phyloP scores from a whole-genome alignment of 805 yeast species.

The Kuraishia borneana region DNA sequence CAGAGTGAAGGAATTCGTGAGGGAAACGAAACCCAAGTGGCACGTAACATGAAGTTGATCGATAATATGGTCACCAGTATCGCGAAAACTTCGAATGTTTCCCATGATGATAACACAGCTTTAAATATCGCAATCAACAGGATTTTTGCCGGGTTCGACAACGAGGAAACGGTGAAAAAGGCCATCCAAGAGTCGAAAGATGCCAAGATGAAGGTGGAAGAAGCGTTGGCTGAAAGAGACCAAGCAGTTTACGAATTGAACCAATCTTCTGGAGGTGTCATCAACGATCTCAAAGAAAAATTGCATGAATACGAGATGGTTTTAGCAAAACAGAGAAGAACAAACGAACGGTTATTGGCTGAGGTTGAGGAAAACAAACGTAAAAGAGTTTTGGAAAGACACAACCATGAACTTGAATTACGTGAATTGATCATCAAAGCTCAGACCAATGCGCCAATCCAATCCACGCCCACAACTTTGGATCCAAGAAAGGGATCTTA shows the following conservation, averaged over 20 bases:
- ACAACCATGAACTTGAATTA: conserved; percentile 67
- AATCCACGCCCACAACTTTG: background rate
- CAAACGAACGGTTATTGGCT: conserved; percentile 45
- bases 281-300: conserved; percentile 49
- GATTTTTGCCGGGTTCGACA: conserved; percentile 58
- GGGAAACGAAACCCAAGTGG: conserved; percentile 25
- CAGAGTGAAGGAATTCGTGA: conserved; percentile 35
- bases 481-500: background rate
- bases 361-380: conserved; percentile 57
- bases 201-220: conserved; percentile 24
- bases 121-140: conserved; percentile 69
- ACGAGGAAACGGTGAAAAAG: conserved; percentile 77
- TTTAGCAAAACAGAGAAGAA: conserved; percentile 45
- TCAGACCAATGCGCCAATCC: conserved; percentile 13
- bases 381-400: conserved; percentile 51
- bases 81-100: conserved; percentile 30
- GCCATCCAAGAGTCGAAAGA: conserved; percentile 41
- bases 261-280: conserved; percentile 68
- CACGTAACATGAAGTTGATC: conserved; percentile 42
- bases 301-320: conserved; percentile 52
- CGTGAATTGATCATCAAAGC: conserved; percentile 58
- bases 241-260: conserved; percentile 15
- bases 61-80: conserved; percentile 46
- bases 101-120: conserved; percentile 49
- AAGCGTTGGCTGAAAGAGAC: conserved; percentile 31